These are phyloP conservation scores for Russula sp. DNA, from an alignment of 768 basidiomycete species.

Conservation along the genomic window DNA sequence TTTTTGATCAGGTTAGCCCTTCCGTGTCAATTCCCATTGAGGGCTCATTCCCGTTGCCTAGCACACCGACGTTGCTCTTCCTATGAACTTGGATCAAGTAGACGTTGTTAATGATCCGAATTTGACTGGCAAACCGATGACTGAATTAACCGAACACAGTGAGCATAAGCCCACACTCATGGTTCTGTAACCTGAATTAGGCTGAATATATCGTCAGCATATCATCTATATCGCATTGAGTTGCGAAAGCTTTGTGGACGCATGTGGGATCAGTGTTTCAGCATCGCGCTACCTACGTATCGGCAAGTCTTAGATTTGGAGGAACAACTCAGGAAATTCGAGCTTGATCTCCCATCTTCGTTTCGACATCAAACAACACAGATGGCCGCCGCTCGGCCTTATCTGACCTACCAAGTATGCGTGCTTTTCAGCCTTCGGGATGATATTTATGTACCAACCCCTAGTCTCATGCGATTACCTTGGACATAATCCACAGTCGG, in stretches of 20 bases:
- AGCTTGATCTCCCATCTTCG: slow-evolving; percentile 29
- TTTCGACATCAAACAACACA: slow-evolving; percentile 30
- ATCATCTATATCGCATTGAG: slow-evolving; percentile 25
- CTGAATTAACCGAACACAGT: slow-evolving; percentile 31
- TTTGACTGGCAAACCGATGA: slow-evolving; percentile 29
- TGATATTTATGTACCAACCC: not conserved
- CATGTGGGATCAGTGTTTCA: slow-evolving; percentile 33
- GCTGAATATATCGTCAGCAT: slow-evolving; percentile 21
- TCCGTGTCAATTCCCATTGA: not conserved
- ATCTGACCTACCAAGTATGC: slow-evolving; percentile 28
- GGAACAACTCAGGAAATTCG: slow-evolving; percentile 29
- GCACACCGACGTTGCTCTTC: slow-evolving; percentile 31
- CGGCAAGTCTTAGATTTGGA: slow-evolving; percentile 30
- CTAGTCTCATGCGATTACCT: slow-evolving; percentile 25
- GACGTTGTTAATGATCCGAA: slow-evolving; percentile 25
- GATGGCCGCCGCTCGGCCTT: slow-evolving; percentile 25
- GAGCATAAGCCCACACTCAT: not conserved
- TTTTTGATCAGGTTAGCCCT: slow-evolving; percentile 29
- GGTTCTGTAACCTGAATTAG: not conserved
- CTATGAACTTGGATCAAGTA: slow-evolving; percentile 32
- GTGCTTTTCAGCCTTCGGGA: not conserved
- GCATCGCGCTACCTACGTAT: slow-evolving; percentile 31
- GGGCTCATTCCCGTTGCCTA: slow-evolving; percentile 7
- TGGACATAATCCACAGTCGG: slow-evolving; percentile 23
- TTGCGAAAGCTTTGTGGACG: slow-evolving; percentile 22